phyloP scores from a whole-genome alignment of 331 rosid species.

The Quercus phellos region DNA sequence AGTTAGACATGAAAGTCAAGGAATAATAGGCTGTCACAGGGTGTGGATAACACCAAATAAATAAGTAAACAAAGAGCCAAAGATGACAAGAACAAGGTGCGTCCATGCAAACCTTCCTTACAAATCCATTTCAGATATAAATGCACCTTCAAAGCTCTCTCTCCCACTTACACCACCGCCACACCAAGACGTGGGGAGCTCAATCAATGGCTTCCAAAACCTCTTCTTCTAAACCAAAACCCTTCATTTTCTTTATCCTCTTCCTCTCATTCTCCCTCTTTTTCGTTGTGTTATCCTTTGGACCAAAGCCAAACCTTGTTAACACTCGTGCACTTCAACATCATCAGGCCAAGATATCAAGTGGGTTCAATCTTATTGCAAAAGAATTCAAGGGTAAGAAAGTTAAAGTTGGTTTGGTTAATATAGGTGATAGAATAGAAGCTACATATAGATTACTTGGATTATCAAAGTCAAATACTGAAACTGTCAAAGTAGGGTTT shows the following conservation, averaged over 20 bases:
- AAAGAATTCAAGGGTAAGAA: neutral
- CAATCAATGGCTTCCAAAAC: conserved; percentile 34
- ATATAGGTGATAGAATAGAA: conserved; percentile 10
- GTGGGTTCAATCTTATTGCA: conserved; percentile 11
- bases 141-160: neutral
- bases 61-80: neutral
- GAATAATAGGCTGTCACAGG: neutral
- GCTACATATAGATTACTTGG: neutral
- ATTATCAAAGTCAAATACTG: conserved; percentile 3
- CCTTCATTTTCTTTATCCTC: conserved; percentile 17
- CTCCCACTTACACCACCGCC: neutral
- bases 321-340: neutral
- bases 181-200: neutral
- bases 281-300: neutral
- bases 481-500: conserved; percentile 14
- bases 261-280: conserved; percentile 13
- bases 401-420: conserved; percentile 53
- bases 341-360: neutral
- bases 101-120: conserved; percentile 6
- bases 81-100: neutral
- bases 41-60: neutral
- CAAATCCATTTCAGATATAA: neutral
- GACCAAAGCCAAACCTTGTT: neutral
- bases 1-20: neutral
- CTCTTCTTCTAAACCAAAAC: conserved; percentile 10